Evolutionary conservation across 2,329 filamentous ascomycete genomes (phyloP), one percentile per base, ranked within the genome.

Genomic region (Aureobasidium sp.): DNA sequence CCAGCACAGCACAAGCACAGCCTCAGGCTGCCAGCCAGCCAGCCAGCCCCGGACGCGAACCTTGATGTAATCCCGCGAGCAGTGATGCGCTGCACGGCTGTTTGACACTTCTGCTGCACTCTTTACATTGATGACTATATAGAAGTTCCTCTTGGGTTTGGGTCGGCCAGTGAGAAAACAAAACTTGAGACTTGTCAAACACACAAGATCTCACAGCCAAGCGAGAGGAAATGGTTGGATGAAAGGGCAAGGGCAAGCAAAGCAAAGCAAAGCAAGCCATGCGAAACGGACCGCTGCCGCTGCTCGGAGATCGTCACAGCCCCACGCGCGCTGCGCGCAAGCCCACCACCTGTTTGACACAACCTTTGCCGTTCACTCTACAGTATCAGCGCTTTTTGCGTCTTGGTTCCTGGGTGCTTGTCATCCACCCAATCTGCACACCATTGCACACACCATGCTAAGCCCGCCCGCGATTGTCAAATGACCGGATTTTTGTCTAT

Each of bases 231-330:
- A 46, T 49, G 45, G 45, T 49, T 49, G 45, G 45, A 49, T 21
- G 27, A 49, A 17, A 47, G 25, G 19, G 11, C 9, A 17, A n/a
- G n/a, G n/a, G n/a, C n/a, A n/a, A n/a, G n/a, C n/a, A n/a, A n/a
- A n/a, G n/a, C n/a, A n/a, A n/a, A 37, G 35, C 35, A 37, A 40
- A 40, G 38, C 19, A 42, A 3, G 45, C 15, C n/a, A 31, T 31
- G 29, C 46, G 46, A 50, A 35, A 50, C 46, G 46, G 46, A 50
- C 46, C 46, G 46, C 46, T 50, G 46, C 46, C 46, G 46, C 46
- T 29, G 45, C 10, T 17, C 5, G 43, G 4, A 8, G 43, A 25
- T 25, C 23, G 23, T 50, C 46, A 50, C 33, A 11, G 7, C 15
- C 15, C 46, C 27, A 23, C 17, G n/a, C 27, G 27, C 45, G 11